Conservation (phyloP, 352 stramenopile species). For the Phytophthora tubulina region DNA sequence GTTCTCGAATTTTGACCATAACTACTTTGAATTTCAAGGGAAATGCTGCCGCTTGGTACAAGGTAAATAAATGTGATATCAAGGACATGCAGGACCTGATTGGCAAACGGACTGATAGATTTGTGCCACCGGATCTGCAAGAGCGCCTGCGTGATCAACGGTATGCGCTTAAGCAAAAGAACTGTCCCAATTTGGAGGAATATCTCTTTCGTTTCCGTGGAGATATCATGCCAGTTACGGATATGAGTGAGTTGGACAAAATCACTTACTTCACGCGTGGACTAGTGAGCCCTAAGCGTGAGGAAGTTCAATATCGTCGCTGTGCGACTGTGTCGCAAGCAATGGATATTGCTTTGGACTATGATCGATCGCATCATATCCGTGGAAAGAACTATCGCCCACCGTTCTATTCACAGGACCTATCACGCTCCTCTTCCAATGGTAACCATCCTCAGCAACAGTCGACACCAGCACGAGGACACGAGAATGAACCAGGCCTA, state of each 20-base stretch:
- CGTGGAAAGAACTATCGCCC: conserved; percentile 14
- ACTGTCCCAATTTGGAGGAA: conserved; percentile 26
- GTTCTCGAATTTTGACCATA: conserved; percentile 25
- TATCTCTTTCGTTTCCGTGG: conserved; percentile 32
- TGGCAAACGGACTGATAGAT: conserved; percentile 10
- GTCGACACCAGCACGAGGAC: conserved; percentile 2
- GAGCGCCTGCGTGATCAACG: conserved; percentile 30
- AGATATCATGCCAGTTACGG: conserved; percentile 27
- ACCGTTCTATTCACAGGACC: neutral
- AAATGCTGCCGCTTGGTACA: conserved; percentile 27
- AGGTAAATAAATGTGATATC: conserved; percentile 19
- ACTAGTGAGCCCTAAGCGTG: conserved; percentile 19
- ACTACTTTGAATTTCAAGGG: conserved; percentile 13
- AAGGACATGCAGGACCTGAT: conserved; percentile 20
- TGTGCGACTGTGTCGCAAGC: conserved; percentile 29
- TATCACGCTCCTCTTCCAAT: neutral
- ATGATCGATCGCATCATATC: conserved; percentile 30
- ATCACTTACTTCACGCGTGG: conserved; percentile 36
- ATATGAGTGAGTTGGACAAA: conserved; percentile 42
- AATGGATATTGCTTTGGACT: conserved; percentile 34
- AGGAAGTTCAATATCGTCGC: conserved; percentile 41
- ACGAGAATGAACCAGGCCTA: conserved; percentile 17
- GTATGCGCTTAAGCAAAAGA: conserved; percentile 24
- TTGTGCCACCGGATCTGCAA: conserved; percentile 35
- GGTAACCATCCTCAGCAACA: conserved; percentile 13